These are phyloP conservation scores for Draba incana DNA, from an alignment of 345 rosid species.

Conservation along the genomic window DNA sequence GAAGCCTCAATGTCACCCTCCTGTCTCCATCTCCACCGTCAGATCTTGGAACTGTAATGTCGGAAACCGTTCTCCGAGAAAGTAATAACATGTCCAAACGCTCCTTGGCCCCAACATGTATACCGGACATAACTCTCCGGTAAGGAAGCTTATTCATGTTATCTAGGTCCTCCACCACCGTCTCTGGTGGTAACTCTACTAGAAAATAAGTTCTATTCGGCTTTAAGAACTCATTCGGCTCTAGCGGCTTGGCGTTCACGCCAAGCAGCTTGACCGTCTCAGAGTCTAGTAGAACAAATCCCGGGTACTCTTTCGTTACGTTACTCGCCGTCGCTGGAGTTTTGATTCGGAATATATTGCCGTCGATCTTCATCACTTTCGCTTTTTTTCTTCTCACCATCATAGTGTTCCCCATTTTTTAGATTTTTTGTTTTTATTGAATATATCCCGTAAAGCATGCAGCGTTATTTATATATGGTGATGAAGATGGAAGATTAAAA, in stretches of 20 bases:
- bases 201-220: constrained; percentile 65
- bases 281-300: constrained; percentile 67
- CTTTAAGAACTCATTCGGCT: constrained; percentile 52
- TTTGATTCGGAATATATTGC: constrained; percentile 66
- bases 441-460: constrained; percentile 4
- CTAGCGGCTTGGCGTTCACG: constrained; percentile 62
- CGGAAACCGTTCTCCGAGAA: constrained; percentile 39
- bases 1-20: constrained; percentile 67
- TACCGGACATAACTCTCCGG: constrained; percentile 70
- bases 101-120: constrained; percentile 78
- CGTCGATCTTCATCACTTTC: constrained; percentile 73
- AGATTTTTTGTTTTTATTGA: neutral
- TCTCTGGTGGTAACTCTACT: constrained; percentile 55
- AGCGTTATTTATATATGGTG: constrained; percentile 27
- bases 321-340: constrained; percentile 63
- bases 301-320: constrained; percentile 61
- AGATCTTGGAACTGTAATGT: constrained; percentile 48
- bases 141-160: constrained; percentile 38
- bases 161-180: neutral
- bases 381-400: constrained; percentile 53
- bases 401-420: constrained; percentile 65
- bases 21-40: neutral
- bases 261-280: constrained; percentile 72
- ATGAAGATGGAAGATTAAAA: no score
- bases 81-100: constrained; percentile 54